Base-by-base conservation (phyloP, 202 grass and related monocot species). In the Panicum hallii region DNA sequence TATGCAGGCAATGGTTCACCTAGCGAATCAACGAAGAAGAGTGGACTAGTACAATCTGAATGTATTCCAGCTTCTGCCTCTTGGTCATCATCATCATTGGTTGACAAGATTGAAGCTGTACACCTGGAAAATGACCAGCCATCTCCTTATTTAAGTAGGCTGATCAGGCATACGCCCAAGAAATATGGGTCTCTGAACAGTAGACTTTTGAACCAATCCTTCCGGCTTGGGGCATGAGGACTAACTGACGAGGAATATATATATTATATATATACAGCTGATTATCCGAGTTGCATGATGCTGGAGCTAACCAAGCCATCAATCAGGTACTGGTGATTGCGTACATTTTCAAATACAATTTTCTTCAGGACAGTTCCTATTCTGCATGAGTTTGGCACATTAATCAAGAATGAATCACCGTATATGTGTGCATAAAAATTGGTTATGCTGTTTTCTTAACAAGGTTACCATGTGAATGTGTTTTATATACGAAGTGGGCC, bases 221-320 rank as follows among this genome's bases (percentile, higher is more conserved):
- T 93, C 6, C 88, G 89, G 48, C 77, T 85, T 14, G 78, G 85
- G 54, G 73, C 83, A 10, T 93, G 87, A 72, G 90, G 87, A 7
- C 20, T 90, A 22, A 44, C 79, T 0, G 66, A 72, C 4, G 67
- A 85, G 32, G 85, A 83, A 17, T 64, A 87, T 62, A 11, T 90
- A 30, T 30, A 26, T 26, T 62, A 17, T 64, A 87, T 62, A 11
- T 90, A 30, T 30, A 98, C 89, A 77, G 91, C 89, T 77, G 95
- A 92, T 86, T 91, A 91, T 75, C 95, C 95, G 95, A 98, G 81
- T 84, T 98, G 53, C 91, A 95, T 77, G 91, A 89, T 84, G 90
- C 81, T 68, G 91, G 95, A 86, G 95, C 91, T 63, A 95, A 95
- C 81, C 93, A 95, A 88, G 80, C 91, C 0, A 94, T 98, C 79